Evolutionary conservation across 164 flowering plant species (phyloP), one percentile per base, ranked within the genome.

Genomic region (Cinnamomum micranthum): DNA sequence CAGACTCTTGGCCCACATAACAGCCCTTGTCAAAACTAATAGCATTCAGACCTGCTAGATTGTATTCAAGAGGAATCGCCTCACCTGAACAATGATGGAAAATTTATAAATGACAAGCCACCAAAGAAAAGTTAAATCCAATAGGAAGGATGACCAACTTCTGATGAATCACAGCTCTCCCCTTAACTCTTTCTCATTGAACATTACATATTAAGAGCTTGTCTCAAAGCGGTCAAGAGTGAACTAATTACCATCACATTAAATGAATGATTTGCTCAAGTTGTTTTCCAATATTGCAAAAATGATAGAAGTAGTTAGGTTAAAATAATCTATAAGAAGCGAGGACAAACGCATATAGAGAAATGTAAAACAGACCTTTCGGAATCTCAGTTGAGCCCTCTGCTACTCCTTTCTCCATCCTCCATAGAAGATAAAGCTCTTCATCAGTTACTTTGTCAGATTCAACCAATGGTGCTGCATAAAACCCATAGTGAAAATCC

Each of bases 11-110:
- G 52, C 99, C 99, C 23, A 96, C 90, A 73, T 96, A 95, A 76
- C 99, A 95, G 15, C 99, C 99, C 81, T 95, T 93, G 76, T 92
- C 95, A 65, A 95, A 95, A 82, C 92, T 93, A 71, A 95, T 91
- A 50, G 98, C 97, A 74, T 94, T 93, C 33, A 95, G 81, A 64
- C 93, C 95, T 4, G 77, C 93, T 64, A 95, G 83, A 83, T 94
- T 95, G 85, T 92, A 93, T 68, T 95, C 97, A 7, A 92, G 92
- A 22, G 98, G 99, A 68, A 90, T 87, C 33, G 98, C 99, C 82
- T 95, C 97, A 71, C 95, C 98, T 93, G 77, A 13, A 25, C 41
- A 17, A 67, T 67, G 20, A 67, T 1, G 1, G n/a, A 4, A 14
- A 55, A 1, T 55, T 55, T 20, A 55, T 55, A 15, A 17, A 17